A percentile compares a stretch with the other conserved stretches of the same genome.
Conservation (phyloP, 805 yeast genomes). For the Kluyveromyces lactis region DNA sequence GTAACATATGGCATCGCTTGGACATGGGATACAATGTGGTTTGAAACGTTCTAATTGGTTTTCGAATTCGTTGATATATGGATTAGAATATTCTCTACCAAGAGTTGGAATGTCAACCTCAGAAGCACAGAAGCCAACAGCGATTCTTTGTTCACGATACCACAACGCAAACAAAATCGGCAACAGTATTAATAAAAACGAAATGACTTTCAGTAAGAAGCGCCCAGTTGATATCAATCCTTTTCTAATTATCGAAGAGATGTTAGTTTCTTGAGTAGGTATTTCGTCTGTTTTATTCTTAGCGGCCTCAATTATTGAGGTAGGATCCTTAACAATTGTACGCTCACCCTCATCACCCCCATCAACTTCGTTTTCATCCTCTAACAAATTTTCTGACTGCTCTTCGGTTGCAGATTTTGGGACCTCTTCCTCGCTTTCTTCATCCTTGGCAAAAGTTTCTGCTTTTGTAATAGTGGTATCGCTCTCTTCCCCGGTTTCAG, state of each 20-base stretch:
- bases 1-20: conserved; percentile 70
- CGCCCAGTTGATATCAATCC: not conserved
- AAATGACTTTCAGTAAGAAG: conserved; percentile 18
- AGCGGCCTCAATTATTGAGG: not conserved
- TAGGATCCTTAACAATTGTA: not conserved
- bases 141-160: conserved; percentile 55
- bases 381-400: not conserved
- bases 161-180: conserved; percentile 40
- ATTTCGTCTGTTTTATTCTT: not conserved
- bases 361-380: conserved; percentile 1
- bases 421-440: not conserved
- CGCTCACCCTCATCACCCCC: not conserved
- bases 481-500: conserved; percentile 11
- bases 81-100: conserved; percentile 22
- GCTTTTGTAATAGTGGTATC: not conserved
- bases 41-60: conserved; percentile 37
- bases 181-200: conserved; percentile 31
- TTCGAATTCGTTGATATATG: conserved; percentile 34
- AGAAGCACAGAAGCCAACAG: conserved; percentile 70
- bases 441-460: not conserved
- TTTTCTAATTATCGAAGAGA: not conserved
- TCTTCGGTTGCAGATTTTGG: not conserved
- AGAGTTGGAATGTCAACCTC: conserved; percentile 42
- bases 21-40: conserved; percentile 72
- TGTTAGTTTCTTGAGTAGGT: not conserved